These are phyloP conservation scores for Stygiomarasmius scandens DNA, from an alignment of 1,284 basidiomycete genomes.

Conservation along the genomic window DNA sequence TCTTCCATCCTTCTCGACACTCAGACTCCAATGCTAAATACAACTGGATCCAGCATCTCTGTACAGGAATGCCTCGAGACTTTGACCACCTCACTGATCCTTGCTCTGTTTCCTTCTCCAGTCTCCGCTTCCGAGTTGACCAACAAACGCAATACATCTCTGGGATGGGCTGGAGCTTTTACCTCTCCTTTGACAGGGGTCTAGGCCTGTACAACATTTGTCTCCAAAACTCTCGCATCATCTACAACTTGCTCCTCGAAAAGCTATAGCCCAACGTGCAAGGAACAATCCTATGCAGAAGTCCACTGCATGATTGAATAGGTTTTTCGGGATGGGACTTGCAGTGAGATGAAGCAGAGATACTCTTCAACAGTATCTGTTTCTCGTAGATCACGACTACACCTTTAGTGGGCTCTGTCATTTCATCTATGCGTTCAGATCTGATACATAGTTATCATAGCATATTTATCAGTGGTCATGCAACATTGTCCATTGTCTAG, in stretches of 20 bases:
- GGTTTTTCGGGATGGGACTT: constrained; percentile 67
- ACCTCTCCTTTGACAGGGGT: constrained; percentile 66
- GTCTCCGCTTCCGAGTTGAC: constrained; percentile 61
- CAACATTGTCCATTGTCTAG: no score
- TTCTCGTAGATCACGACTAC: no score
- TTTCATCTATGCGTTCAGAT: no score
- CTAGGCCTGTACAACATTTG: constrained; percentile 64
- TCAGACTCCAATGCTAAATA: constrained; percentile 17
- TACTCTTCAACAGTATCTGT: no score
- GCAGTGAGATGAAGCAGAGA: no score
- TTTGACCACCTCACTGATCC: constrained; percentile 66
- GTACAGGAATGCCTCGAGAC: constrained; percentile 42
- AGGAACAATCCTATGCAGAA: constrained; percentile 68
- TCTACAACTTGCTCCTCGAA: constrained; percentile 54
- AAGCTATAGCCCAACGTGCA: constrained; percentile 66
- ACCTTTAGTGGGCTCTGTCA: no score
- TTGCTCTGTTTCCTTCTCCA: constrained; percentile 58
- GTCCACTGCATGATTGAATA: constrained; percentile 65
- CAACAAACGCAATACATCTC: constrained; percentile 53
- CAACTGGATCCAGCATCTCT: constrained; percentile 46
- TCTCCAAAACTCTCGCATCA: background rate
- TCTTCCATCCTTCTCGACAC: constrained; percentile 34
- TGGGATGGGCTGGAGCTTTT: constrained; percentile 70
- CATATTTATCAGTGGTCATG: no score
- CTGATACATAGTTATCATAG: no score